Base-by-base conservation (phyloP, 768 basidiomycete genomes). In the Melanogaster broomeanus region DNA sequence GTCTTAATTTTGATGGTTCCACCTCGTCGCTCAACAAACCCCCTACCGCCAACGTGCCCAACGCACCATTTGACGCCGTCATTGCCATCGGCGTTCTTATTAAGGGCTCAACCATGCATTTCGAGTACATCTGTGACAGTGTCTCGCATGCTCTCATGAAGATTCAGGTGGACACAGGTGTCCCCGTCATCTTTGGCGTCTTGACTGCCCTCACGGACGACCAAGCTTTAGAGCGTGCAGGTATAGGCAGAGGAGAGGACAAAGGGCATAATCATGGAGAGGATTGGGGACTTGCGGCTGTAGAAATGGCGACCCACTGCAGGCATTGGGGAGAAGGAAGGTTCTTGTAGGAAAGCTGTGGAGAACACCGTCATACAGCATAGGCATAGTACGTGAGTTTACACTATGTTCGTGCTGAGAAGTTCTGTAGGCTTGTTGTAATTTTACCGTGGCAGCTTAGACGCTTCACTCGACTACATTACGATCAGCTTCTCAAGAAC, bases 61-160 rank as follows among this genome's bases (percentile, higher is more conserved):
- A 65, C 15, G 77, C 79, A 48, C 88, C 96, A 0, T 98, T 98
- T 61, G 88, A 96, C 68, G 97, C 94, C 13, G 86, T 97, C 57
- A 96, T 99, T 67, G 94, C 97, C 47, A 92, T 98, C 64, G 97
- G 97, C 13, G 93, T 96, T 33, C 86, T 99, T 67, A 97, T 99
- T 78, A 99, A 99, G 69, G 96, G 97, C 46, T 78, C 84, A 1
- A 98, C 97, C 16, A 97, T 97, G 93, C 97, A 99, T 75, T 99
- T 98, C 70, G 97, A 99, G 70, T 99, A 99, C 79, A 99, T 98
- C 70, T 90, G 83, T 70, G 93, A 98, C 62, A 83, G 85, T 54
- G 95, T 98, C 52, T 85, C 93, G 37, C 90, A 98, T 61, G 94
- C 87, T 39, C 77, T 99, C 57, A 99, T 98, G 97, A 83, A 82